Conservation (phyloP, 139 green algal species). For the Nannochloris sp. region DNA sequence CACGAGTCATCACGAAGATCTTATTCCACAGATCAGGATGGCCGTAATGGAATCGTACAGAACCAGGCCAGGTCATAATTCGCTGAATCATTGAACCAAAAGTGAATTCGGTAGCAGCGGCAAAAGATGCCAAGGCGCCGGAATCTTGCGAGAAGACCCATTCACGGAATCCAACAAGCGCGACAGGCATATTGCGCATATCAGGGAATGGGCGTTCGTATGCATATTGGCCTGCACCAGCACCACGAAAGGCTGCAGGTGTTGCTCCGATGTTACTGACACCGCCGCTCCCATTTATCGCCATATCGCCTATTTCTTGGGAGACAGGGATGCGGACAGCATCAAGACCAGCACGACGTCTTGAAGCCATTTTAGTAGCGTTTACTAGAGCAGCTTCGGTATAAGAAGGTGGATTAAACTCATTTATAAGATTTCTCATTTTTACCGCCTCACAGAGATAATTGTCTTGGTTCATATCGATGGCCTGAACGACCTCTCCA, state of each 20-base stretch:
- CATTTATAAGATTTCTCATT: slow-evolving; percentile 62
- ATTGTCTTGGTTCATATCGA: slow-evolving; percentile 88
- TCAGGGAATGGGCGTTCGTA: slow-evolving; percentile 17
- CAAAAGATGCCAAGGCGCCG: slow-evolving; percentile 62
- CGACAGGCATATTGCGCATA: slow-evolving; percentile 31
- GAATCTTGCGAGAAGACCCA: slow-evolving; percentile 60
- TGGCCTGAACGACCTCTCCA: slow-evolving; percentile 63
- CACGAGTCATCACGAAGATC: slow-evolving; percentile 68
- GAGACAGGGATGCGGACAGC: not conserved
- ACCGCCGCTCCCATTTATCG: not conserved
- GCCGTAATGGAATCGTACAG: slow-evolving; percentile 81
- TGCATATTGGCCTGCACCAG: not conserved
- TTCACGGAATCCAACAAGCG: slow-evolving; percentile 60
- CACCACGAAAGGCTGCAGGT: not conserved
- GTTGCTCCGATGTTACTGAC: too few species aligned
- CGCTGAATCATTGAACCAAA: slow-evolving; percentile 76
- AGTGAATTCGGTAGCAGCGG: slow-evolving; percentile 59
- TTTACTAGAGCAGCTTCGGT: not conserved
- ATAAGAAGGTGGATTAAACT: slow-evolving; percentile 44
- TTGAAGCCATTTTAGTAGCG: not conserved
- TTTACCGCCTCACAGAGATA: slow-evolving; percentile 79
- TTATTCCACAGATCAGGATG: slow-evolving; percentile 91
- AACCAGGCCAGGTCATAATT: slow-evolving; percentile 58
- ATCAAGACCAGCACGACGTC: not conserved
- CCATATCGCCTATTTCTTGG: not conserved